Evolutionary conservation across 345 rosid genomes (phyloP).

Genomic region (Theobroma cacao): DNA sequence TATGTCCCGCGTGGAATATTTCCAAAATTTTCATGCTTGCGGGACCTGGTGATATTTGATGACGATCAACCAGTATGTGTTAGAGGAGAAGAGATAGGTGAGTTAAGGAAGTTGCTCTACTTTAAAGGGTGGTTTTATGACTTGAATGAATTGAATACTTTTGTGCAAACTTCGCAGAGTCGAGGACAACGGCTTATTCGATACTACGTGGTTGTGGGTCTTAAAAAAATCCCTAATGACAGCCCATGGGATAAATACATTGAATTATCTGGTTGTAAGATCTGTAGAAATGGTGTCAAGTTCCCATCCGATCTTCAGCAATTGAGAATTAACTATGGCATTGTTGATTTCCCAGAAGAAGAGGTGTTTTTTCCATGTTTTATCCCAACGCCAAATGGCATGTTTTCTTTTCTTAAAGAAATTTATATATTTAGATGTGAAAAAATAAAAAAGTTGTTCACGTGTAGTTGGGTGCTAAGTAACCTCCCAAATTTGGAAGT

Average conservation of each 20-base stretch:
- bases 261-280: background rate
- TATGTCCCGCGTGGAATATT: conserved; percentile 23
- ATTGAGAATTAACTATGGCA: background rate
- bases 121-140: background rate
- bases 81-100: conserved; percentile 15
- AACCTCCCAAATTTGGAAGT: conserved; percentile 18
- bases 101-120: conserved; percentile 10
- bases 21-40: too few species aligned
- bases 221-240: too few species aligned
- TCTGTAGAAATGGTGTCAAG: background rate
- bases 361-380: background rate
- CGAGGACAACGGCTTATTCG: background rate
- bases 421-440: background rate
- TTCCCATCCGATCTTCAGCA: background rate
- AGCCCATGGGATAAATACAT: too few species aligned
- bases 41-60: too few species aligned
- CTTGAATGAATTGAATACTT: background rate
- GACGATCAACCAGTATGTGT: background rate
- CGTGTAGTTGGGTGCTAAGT: background rate
- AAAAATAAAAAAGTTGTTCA: conserved; percentile 15
- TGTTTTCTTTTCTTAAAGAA: background rate
- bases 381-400: background rate
- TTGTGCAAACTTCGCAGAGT: background rate
- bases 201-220: background rate
- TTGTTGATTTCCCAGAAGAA: background rate